A percentile compares a stretch with the other conserved stretches of the same genome.
Conservation (phyloP, 345 rosid genomes). For the Streptanthus diversifolius region DNA sequence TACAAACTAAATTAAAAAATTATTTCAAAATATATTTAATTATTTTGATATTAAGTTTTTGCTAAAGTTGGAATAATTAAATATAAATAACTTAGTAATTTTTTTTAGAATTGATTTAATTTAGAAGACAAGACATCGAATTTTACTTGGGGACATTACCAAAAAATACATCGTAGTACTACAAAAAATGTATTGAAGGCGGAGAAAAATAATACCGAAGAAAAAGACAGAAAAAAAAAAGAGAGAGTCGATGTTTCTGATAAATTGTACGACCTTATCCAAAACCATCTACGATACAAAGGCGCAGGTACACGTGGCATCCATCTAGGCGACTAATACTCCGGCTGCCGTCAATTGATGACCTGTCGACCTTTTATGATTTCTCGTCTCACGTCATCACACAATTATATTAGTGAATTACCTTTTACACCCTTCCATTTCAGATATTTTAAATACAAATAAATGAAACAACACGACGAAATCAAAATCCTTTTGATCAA, state of each 20-base stretch:
- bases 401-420: neutral
- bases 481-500: neutral
- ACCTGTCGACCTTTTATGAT: slow-evolving; percentile 9
- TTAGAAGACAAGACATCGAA: too few species aligned
- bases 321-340: slow-evolving; percentile 7
- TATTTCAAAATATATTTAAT: too few species aligned
- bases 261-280: slow-evolving; percentile 28
- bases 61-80: too few species aligned
- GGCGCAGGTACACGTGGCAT: slow-evolving; percentile 27
- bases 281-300: slow-evolving; percentile 1
- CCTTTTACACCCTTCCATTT: neutral
- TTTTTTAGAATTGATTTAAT: too few species aligned
- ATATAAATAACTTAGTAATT: too few species aligned
- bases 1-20: too few species aligned
- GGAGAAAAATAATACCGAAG: neutral
- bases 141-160: neutral
- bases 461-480: neutral
- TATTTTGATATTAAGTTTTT: too few species aligned
- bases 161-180: neutral
- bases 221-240: neutral
- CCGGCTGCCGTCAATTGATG: slow-evolving; percentile 19
- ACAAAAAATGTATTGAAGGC: neutral
- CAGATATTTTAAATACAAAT: neutral
- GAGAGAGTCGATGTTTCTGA: neutral
- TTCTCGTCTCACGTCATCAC: slow-evolving; percentile 19